Evolutionary conservation across 148 eudicot genomes (phyloP).

Genomic region (Camellia sinensis): DNA sequence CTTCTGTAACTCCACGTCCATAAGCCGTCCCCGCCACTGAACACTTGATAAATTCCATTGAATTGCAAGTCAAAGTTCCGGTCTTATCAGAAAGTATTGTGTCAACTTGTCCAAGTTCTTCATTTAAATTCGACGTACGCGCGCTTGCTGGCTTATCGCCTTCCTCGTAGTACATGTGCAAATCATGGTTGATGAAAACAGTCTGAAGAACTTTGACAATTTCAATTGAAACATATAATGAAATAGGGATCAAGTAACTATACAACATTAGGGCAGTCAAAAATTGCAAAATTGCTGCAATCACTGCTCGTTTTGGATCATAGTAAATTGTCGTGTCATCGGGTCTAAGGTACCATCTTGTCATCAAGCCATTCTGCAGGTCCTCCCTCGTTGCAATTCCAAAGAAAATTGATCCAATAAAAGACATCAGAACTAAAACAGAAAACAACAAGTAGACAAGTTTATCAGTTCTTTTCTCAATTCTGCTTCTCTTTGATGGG

Average conservation of each 20-base stretch:
- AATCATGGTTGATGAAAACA: constrained; percentile 50
- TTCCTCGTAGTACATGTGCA: constrained; percentile 60
- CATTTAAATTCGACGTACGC: constrained; percentile 78
- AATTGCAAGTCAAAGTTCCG: constrained; percentile 74
- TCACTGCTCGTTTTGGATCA: constrained; percentile 38
- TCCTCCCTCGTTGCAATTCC: constrained; percentile 46
- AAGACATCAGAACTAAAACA: constrained; percentile 36
- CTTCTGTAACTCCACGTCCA: constrained; percentile 53
- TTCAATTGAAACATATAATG: constrained; percentile 66
- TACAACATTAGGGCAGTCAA: constrained; percentile 59
- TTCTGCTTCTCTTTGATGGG: constrained; percentile 72
- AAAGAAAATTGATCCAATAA: constrained; percentile 48
- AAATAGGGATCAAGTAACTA: constrained; percentile 62
- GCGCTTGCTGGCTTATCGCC: constrained; percentile 61
- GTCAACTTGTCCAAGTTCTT: constrained; percentile 74
- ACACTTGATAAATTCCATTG: constrained; percentile 78
- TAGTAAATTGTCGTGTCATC: constrained; percentile 42
- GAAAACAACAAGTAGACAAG: constrained; percentile 51
- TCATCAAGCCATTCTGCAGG: constrained; percentile 39
- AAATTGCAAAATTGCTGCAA: constrained; percentile 51
- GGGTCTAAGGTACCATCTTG: constrained; percentile 64
- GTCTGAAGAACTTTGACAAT: constrained; percentile 64
- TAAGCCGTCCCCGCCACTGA: constrained; percentile 64
- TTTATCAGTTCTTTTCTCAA: constrained; percentile 58
- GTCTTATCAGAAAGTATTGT: constrained; percentile 71